Evolutionary conservation across 805 yeast genomes (phyloP).

Genomic region (Vanderwaltozyma verrucispora): DNA sequence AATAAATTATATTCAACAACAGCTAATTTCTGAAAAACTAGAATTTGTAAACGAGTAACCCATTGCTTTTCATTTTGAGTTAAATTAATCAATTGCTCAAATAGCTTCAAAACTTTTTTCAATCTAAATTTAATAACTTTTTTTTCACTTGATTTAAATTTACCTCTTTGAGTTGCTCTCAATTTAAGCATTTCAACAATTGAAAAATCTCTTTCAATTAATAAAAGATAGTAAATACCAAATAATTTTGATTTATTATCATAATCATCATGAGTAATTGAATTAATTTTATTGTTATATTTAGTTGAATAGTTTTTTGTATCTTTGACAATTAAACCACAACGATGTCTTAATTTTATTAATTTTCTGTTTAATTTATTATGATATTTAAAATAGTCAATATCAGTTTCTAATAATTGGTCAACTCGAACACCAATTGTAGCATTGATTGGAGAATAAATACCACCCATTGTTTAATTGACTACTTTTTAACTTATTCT

Average conservation of each 20-base stretch:
- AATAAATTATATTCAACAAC: constrained; percentile 33
- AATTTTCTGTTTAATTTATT: constrained; percentile 48
- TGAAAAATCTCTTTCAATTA: constrained; percentile 62
- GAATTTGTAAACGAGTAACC: constrained; percentile 28
- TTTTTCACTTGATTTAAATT: constrained; percentile 25
- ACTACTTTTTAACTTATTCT: too few species aligned
- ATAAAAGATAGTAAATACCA: constrained; percentile 50
- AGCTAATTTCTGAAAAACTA: constrained; percentile 38
- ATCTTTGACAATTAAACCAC: constrained; percentile 54
- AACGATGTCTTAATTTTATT: constrained; percentile 52
- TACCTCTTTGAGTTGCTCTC: constrained; percentile 24
- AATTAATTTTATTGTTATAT: constrained; percentile 32
- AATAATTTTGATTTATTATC: constrained; percentile 36
- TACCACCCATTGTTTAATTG: constrained; percentile 4
- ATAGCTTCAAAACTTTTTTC: constrained; percentile 46
- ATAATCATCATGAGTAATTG: constrained; percentile 41
- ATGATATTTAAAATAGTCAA: constrained; percentile 64
- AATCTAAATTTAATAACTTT: constrained; percentile 53
- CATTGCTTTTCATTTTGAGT: constrained; percentile 32
- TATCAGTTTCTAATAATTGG: constrained; percentile 53
- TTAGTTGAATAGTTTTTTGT: constrained; percentile 49
- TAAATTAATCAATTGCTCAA: constrained; percentile 35
- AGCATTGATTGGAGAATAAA: constrained; percentile 27
- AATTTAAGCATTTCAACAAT: constrained; percentile 22
- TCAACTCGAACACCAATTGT: constrained; percentile 45